Conservation (phyloP, 2,329 filamentous ascomycete genomes). For the Neonectria coccinea region DNA sequence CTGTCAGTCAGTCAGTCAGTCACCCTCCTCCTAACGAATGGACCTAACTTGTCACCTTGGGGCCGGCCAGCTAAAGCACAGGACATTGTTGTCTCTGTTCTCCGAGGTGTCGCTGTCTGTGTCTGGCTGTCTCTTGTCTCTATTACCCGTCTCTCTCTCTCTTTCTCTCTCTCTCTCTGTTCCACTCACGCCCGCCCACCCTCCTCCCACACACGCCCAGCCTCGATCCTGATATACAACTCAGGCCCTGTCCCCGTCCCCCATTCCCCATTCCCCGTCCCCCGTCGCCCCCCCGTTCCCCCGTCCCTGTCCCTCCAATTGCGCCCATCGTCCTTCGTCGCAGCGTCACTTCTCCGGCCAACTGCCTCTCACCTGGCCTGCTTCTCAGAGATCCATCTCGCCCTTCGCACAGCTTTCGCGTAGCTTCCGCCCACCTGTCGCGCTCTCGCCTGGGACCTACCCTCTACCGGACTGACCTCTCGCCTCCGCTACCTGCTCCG, state of each 20-base stretch:
- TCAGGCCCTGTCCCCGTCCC: constrained; percentile 43
- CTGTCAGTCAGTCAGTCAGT: no score
- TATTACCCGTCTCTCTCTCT: not conserved
- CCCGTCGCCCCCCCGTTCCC: constrained; percentile 22
- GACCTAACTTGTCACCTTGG: no score
- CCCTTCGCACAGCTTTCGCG: constrained; percentile 27
- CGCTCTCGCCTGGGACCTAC: constrained; percentile 22
- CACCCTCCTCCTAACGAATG: no score
- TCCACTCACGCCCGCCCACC: constrained; percentile 42
- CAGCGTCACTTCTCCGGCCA: constrained; percentile 34
- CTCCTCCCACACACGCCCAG: constrained; percentile 41
- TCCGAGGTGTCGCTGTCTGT: not conserved
- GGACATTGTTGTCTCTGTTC: not conserved
- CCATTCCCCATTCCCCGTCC: constrained; percentile 37
- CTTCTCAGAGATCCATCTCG: not conserved
- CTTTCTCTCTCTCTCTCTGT: constrained; percentile 10
- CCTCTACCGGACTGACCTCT: not conserved
- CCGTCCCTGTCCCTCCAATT: constrained; percentile 43
- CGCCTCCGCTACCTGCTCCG: constrained; percentile 29
- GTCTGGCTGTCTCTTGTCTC: constrained; percentile 1
- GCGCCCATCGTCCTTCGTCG: constrained; percentile 42
- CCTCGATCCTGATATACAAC: constrained; percentile 47
- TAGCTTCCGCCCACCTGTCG: constrained; percentile 18
- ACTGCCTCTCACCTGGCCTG: constrained; percentile 27
- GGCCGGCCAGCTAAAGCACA: constrained; percentile 4